Percentiles rank a stretch among this genome's conserved stretches.
Conservation (phyloP, 768 basidiomycete genomes). For the Hemileccinum impolitum region DNA sequence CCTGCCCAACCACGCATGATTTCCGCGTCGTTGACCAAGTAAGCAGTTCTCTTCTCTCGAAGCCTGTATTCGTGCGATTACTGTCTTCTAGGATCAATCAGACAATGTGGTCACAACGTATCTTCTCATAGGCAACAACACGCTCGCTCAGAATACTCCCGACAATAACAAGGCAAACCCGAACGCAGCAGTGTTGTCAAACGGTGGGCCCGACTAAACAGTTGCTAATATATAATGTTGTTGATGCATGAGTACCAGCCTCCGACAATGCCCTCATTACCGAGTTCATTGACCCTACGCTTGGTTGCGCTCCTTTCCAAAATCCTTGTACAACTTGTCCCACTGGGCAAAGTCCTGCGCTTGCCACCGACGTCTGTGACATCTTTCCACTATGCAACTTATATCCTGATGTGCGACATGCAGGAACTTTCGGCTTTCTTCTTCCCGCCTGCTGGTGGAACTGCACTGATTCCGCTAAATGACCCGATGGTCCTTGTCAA, state of each 20-base stretch:
- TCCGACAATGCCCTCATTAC: conserved; percentile 27
- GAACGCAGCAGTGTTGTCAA: conserved; percentile 19
- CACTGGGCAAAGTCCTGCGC: conserved; percentile 14
- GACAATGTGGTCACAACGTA: conserved; percentile 29
- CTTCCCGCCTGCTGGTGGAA: conserved; percentile 23
- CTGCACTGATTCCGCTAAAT: conserved; percentile 24
- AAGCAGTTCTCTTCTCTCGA: background rate
- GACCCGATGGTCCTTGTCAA: conserved; percentile 27
- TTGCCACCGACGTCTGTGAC: conserved; percentile 21
- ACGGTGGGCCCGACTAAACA: conserved; percentile 10
- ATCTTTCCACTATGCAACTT: background rate
- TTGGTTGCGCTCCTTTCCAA: conserved; percentile 23
- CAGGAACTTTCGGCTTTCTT: conserved; percentile 24
- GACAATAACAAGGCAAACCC: conserved; percentile 24
- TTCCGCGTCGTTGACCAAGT: conserved; percentile 28
- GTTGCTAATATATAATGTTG: background rate
- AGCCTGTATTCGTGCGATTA: background rate
- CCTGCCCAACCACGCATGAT: conserved; percentile 25
- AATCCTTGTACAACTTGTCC: conserved; percentile 27
- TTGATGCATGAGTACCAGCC: conserved; percentile 8
- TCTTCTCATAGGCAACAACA: conserved; percentile 21
- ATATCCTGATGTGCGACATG: background rate
- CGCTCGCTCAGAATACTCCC: conserved; percentile 27
- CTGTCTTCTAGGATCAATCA: conserved; percentile 22
- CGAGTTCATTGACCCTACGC: conserved; percentile 24